These are phyloP conservation scores for Leccinum griseonigrum DNA, from an alignment of 1,284 basidiomycete genomes.

Conservation along the genomic window DNA sequence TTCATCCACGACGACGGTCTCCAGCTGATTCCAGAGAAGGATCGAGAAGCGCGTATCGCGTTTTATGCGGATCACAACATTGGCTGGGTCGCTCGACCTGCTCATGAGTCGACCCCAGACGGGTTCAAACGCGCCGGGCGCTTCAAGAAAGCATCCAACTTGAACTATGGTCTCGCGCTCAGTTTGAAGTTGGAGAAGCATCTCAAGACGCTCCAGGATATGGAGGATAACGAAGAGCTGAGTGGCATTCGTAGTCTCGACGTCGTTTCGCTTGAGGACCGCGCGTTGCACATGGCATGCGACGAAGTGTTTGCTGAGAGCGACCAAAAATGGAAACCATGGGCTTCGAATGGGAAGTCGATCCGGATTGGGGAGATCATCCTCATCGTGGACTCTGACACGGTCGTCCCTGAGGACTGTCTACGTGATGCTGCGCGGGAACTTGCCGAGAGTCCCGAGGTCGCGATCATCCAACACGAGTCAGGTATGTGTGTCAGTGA, in stretches of 20 bases:
- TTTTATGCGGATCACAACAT: conserved; percentile 83
- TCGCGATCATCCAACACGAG: conserved; percentile 84
- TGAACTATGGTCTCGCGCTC: conserved; percentile 81
- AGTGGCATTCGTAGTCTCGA: conserved; percentile 19
- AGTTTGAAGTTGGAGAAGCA: conserved; percentile 62
- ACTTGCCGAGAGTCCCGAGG: conserved; percentile 58
- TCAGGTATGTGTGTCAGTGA: conserved; percentile 43
- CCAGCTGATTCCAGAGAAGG: conserved; percentile 56
- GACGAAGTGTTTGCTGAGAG: conserved; percentile 63
- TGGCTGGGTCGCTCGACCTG: conserved; percentile 83
- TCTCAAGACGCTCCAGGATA: conserved; percentile 52
- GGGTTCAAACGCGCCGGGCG: conserved; percentile 81
- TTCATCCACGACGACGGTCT: conserved; percentile 79
- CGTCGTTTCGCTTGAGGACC: conserved; percentile 58
- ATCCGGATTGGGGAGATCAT: conserved; percentile 65
- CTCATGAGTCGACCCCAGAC: conserved; percentile 35
- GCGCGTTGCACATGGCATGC: conserved; percentile 61
- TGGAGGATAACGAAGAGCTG: conserved; percentile 35
- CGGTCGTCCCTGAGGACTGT: conserved; percentile 83
- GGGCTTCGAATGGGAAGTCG: conserved; percentile 61
- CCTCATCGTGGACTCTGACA: conserved; percentile 77
- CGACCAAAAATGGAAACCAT: conserved; percentile 60
- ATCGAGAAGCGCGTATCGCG: conserved; percentile 61
- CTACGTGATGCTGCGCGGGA: conserved; percentile 83
- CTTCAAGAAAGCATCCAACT: conserved; percentile 89